phyloP scores from a whole-genome alignment of 345 rosid species.

The Toxicodendron radicans region DNA sequence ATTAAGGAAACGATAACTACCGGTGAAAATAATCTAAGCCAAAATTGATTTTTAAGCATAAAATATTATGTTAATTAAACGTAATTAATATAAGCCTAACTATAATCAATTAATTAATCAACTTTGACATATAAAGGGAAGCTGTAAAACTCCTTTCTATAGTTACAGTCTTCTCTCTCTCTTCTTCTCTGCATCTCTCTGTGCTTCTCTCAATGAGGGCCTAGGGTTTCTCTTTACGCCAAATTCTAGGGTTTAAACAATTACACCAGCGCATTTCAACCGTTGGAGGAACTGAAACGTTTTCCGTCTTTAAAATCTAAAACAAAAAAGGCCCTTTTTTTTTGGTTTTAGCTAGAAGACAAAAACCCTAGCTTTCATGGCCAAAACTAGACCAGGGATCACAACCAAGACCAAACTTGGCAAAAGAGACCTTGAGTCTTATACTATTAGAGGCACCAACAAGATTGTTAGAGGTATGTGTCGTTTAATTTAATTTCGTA shows the following conservation, averaged over 20 bases:
- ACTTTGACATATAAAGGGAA: neutral
- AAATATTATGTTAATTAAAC: neutral
- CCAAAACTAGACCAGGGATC: conserved; percentile 74
- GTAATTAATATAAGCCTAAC: neutral
- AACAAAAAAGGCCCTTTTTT: neutral
- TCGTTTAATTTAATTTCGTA: neutral
- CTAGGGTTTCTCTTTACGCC: conserved; percentile 35
- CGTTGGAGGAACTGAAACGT: neutral
- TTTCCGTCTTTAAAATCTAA: neutral
- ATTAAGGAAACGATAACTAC: neutral
- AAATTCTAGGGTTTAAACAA: conserved; percentile 9
- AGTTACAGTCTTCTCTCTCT: neutral
- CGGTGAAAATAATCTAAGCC: neutral
- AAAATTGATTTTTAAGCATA: neutral
- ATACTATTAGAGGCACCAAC: conserved; percentile 64
- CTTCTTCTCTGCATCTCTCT: neutral
- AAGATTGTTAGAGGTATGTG: conserved; percentile 59
- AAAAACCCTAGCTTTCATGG: conserved; percentile 49
- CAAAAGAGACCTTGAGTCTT: conserved; percentile 59
- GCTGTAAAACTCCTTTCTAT: conserved; percentile 10
- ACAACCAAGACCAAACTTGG: conserved; percentile 44
- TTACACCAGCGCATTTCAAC: conserved; percentile 1
- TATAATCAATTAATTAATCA: neutral
- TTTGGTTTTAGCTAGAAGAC: neutral
- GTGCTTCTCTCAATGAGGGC: conserved; percentile 15